Base-by-base conservation (phyloP, 108 stramenopile species). In the Seminavis robusta region DNA sequence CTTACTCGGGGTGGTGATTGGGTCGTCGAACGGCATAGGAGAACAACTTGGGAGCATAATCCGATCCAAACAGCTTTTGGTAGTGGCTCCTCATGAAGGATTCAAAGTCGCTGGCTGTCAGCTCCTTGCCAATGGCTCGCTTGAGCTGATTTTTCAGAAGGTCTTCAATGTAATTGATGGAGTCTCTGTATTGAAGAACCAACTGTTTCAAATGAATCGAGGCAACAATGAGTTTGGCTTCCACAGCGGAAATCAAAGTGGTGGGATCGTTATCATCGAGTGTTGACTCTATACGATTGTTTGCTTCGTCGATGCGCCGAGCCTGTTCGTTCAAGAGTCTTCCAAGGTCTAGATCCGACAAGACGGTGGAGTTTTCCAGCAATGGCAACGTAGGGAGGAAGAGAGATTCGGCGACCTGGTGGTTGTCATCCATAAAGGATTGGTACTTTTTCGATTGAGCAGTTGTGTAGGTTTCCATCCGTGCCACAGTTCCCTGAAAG, bases 121-220 rank as follows among this genome's bases (percentile, higher is more conserved):
- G 45, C 47, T 69, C 69, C 56, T 87, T 93, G 16, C 92, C 92
- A 55, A 93, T 83, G 11, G 88, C 88, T 19, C 52, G 26, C 43
- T 68, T 38, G 8, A 89, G 65, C 42, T 89, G 83, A 8, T 61
- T 42, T 23, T 65, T 59, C 38, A 89, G 47, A 69, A 83, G 74
- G 1, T 75, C 52, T 66, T 89, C 88, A 33, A 93, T 53, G 45
- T 77, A 78, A 29, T 57, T 61, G 13, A 77, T 34, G 11, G 61
- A 49, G 13, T 57, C 19, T 13, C 20, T 6, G 17, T 24, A 52
- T 6, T 23, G 26, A n/a, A 20, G 16, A n/a, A 27, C 31, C 8
- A 65, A 47, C 43, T 41, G 19, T 32, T 21, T 29, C 31, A 51
- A 31, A 73, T 65, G 74, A 4, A 23, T 10, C n/a, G 47, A 63